Base-by-base conservation (phyloP, 78 protist genomes). In the Diacronema lutheri region DNA sequence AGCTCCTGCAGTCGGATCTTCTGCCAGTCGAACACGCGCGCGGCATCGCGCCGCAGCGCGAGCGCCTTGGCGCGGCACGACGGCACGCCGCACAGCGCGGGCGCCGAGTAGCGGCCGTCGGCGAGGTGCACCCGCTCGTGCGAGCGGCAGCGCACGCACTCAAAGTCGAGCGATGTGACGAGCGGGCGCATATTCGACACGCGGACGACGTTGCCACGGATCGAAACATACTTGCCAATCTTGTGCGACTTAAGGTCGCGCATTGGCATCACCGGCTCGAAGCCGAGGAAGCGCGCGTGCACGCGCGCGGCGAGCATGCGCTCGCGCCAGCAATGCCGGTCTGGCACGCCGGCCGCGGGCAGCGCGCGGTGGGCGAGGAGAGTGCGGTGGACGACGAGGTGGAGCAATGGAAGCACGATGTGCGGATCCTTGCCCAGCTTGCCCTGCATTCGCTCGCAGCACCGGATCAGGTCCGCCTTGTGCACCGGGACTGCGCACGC, bases 181-280 rank as follows among this genome's bases (percentile, higher is more conserved):
- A 95, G 14, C 21, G 98, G 98, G 79, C 88, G 88, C 80, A 96
- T 89, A 77, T 41, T 31, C 50, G 97, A 66, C 20, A 88, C 96
- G 12, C 99, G 86, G 41, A 97, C 93, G 12, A 97, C 98, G 0
- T 96, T 96, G 44, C 99, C 98, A 0, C 73, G 60, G 3, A 97
- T 25, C 21, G 87, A 9, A 4, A 97, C 93, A 19, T 96, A 93
- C 46, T 55, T 66, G 12, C 90, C 89, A 35, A 93, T 71, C 40
- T 35, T 68, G 88, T 89, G n/a, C 40, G 88, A 44, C 77, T 81
- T 81, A 50, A 89, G 61, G 25, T 56, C 14, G n/a, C 74, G 31
- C 50, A 84, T 29, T 11, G 83, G 68, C 23, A 81, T 79, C 37
- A 40, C 25, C 35, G 84, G 61, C 46, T 11, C 44, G 29, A 11